These are phyloP conservation scores for Leccinum rimulosum DNA, from an alignment of 768 basidiomycete species.

Conservation along the genomic window DNA sequence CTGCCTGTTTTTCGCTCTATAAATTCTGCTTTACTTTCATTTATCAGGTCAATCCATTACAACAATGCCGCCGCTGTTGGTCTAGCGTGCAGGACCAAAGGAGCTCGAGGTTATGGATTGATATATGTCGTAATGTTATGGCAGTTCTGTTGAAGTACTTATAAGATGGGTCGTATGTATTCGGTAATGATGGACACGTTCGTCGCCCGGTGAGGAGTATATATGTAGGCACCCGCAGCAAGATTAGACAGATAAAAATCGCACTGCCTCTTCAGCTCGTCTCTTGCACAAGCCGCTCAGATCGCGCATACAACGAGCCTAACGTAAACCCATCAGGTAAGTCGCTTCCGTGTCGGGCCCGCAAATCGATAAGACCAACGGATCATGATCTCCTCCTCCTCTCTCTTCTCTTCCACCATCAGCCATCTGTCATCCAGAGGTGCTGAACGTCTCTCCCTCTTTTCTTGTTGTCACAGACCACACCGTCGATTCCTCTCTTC, in stretches of 20 bases:
- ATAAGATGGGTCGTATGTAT: neutral
- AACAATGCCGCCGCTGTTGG: slow-evolving; percentile 6
- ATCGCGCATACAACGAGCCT: slow-evolving; percentile 3
- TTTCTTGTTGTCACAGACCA: slow-evolving; percentile 6
- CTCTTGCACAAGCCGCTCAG: slow-evolving; percentile 6
- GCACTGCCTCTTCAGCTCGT: neutral
- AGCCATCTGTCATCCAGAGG: slow-evolving; percentile 11
- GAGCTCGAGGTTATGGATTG: slow-evolving; percentile 15
- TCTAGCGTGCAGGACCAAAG: slow-evolving; percentile 9
- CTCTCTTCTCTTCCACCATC: slow-evolving; percentile 16
- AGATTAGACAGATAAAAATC: slow-evolving; percentile 13
- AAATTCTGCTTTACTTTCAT: slow-evolving; percentile 20
- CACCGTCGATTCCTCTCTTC: slow-evolving; percentile 11
- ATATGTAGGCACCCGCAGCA: neutral
- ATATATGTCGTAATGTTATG: slow-evolving; percentile 28
- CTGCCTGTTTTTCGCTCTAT: slow-evolving; percentile 28
- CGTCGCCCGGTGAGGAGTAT: slow-evolving; percentile 14
- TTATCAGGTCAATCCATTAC: slow-evolving; percentile 7
- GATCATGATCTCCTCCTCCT: slow-evolving; percentile 6
- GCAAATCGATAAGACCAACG: slow-evolving; percentile 17
- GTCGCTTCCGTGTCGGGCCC: slow-evolving; percentile 6
- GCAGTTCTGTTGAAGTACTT: slow-evolving; percentile 7
- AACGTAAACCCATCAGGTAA: slow-evolving; percentile 21
- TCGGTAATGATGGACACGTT: slow-evolving; percentile 26
- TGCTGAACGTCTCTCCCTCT: slow-evolving; percentile 13